These are phyloP conservation scores for Pythium brassicae DNA, from an alignment of 352 stramenopile genomes.

Conservation along the genomic window DNA sequence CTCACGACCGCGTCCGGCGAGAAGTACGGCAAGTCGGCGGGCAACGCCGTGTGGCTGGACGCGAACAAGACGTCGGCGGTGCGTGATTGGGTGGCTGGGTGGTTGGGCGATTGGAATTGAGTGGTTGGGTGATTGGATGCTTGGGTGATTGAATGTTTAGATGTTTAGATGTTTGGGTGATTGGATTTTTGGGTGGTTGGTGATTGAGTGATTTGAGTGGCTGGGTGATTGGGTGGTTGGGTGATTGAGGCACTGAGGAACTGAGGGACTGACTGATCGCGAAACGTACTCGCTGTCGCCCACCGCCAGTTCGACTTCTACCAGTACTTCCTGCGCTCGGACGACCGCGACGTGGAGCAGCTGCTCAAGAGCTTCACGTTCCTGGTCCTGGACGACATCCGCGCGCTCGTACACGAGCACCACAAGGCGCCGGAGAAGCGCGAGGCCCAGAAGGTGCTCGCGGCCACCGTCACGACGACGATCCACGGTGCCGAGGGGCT, in stretches of 20 bases:
- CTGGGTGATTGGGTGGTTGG: too few species aligned
- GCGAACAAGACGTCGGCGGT: slow-evolving; percentile 91
- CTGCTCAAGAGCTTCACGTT: slow-evolving; percentile 99
- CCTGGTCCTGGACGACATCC: slow-evolving; percentile 91
- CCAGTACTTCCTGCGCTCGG: slow-evolving; percentile 88
- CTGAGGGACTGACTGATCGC: too few species aligned
- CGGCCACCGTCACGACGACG: slow-evolving; percentile 86
- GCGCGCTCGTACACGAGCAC: slow-evolving; percentile 80
- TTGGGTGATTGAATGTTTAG: too few species aligned
- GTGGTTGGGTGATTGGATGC: too few species aligned
- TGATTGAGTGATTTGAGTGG: too few species aligned
- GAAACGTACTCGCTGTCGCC: too few species aligned
- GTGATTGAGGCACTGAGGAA: too few species aligned
- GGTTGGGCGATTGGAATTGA: too few species aligned
- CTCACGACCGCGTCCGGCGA: slow-evolving; percentile 96
- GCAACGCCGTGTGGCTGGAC: slow-evolving; percentile 98
- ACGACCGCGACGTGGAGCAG: slow-evolving; percentile 91
- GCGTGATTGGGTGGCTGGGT: slow-evolving; percentile 29
- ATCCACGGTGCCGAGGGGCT: slow-evolving; percentile 91
- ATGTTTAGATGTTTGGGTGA: too few species aligned
- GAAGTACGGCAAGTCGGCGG: slow-evolving; percentile 99
- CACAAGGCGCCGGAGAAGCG: slow-evolving; percentile 77
- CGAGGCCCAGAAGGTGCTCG: slow-evolving; percentile 59
- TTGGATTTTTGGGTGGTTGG: too few species aligned
- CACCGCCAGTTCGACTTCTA: slow-evolving; percentile 88